Base-by-base conservation (phyloP, 2,329 filamentous ascomycete genomes). In the Beauveria australis region DNA sequence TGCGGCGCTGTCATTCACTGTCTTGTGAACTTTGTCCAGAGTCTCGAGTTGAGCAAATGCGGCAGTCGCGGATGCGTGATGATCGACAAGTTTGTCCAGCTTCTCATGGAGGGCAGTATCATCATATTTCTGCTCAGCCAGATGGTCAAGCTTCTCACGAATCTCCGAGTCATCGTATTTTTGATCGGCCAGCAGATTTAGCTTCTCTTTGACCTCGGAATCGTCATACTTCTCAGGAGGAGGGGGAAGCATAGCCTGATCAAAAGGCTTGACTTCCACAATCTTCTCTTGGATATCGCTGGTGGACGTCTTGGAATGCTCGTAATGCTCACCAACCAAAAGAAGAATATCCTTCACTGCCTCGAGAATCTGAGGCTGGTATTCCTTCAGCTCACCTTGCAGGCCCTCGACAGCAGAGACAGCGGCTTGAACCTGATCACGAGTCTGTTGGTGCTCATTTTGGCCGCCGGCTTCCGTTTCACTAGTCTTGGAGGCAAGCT, bases 281-380 rank as follows among this genome's bases (percentile, higher is more conserved):
- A 88, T 82, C 69, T 80, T 83, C 62, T 82, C 78, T 65, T 85
- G 77, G 26, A 88, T 77, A 3, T 79, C 76, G 7, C 73, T 79
- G 1, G 79, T 76, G 0, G 87, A 82, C 49, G 83, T 81, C 73
- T 92, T 91, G 16, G 91, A 89, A 70, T 96, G 90, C 66, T 96
- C 91, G 68, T 89, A 96, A 71, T 97, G 92, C 70, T 95, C 85
- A 26, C 86, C 88, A 59, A 96, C 89, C 26, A 95, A 81, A 8
- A 85, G 79, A 44, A 95, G 80, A n/a, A 97, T 86, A 67, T 97
- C 90, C 67, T 91, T 89, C 65, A 99, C 84, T 0, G 89, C 85
- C 58, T 93, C 87, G 61, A 97, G 82, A 65, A 97, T 89, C 75
- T 95, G 89, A 1, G 94, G 94, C 67, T 97, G 89, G 65, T 89